Percentiles rank a stretch among this genome's conserved stretches.
Conservation (phyloP, 305 asterid species). For the Solanum hybrid region DNA sequence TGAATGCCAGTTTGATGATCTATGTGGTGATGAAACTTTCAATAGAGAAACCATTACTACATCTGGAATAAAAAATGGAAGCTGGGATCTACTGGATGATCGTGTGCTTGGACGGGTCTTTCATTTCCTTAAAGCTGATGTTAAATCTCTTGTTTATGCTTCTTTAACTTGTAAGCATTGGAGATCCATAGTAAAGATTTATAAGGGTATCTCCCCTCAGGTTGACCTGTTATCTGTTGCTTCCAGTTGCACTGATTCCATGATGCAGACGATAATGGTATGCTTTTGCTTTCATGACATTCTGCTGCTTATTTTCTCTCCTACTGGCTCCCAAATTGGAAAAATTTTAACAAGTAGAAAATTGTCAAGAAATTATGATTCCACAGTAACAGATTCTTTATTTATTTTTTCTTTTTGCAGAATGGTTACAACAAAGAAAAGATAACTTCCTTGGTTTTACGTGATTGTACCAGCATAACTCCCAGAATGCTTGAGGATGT, state of each 20-base stretch:
- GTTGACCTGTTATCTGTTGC: conserved; percentile 63
- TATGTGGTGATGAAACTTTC: conserved; percentile 50
- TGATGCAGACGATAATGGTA: conserved; percentile 66
- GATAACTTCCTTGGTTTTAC: conserved; percentile 59
- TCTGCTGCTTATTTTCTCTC: neutral
- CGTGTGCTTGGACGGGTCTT: conserved; percentile 76
- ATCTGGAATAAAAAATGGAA: conserved; percentile 38
- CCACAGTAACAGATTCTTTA: neutral
- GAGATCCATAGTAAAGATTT: conserved; percentile 57
- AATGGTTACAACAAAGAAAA: conserved; percentile 66
- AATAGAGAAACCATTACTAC: conserved; percentile 26
- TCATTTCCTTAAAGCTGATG: conserved; percentile 89
- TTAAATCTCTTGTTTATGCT: conserved; percentile 61
- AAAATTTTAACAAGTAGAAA: neutral
- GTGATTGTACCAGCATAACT: conserved; percentile 74
- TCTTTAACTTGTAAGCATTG: conserved; percentile 88
- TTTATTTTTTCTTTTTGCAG: conserved; percentile 39
- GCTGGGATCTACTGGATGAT: conserved; percentile 77
- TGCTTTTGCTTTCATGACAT: conserved; percentile 11
- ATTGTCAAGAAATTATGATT: neutral
- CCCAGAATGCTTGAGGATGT: conserved; percentile 69
- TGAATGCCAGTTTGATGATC: conserved; percentile 57
- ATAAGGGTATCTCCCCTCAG: conserved; percentile 61
- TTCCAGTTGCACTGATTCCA: conserved; percentile 56
- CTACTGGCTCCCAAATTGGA: neutral